Conservation (phyloP, 2,329 filamentous ascomycete species). For the Fusarium transvaalense region DNA sequence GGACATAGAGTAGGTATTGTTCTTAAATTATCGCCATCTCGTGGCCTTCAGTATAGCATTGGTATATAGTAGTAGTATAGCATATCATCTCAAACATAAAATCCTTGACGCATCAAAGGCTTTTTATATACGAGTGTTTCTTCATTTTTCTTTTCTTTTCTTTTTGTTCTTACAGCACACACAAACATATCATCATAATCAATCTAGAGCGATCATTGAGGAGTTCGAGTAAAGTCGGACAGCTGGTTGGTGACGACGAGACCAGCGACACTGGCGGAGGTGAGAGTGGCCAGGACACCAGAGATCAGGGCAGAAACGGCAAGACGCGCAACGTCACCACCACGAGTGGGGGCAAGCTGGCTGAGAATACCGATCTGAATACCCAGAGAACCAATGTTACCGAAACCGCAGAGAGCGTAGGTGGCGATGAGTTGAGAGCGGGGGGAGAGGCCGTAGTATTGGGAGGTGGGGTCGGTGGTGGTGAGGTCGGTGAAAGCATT, state of each 20-base stretch:
- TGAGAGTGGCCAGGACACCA: slow-evolving; percentile 83
- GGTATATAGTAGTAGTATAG: slow-evolving; percentile 28
- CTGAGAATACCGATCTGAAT: slow-evolving; percentile 90
- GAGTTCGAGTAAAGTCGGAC: slow-evolving; percentile 26
- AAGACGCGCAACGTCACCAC: slow-evolving; percentile 80
- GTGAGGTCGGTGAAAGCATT: slow-evolving; percentile 74
- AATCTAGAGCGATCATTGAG: slow-evolving; percentile 2
- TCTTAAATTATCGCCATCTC: slow-evolving; percentile 24
- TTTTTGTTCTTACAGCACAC: slow-evolving; percentile 21
- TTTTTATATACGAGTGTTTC: not conserved
- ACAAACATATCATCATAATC: slow-evolving; percentile 1
- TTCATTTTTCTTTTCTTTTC: not conserved
- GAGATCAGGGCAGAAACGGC: slow-evolving; percentile 82
- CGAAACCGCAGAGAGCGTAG: slow-evolving; percentile 86
- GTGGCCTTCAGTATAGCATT: slow-evolving; percentile 31
- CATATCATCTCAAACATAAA: slow-evolving; percentile 23
- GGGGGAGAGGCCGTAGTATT: slow-evolving; percentile 70
- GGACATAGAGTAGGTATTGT: not conserved
- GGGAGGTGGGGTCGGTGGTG: slow-evolving; percentile 65
- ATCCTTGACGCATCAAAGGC: slow-evolving; percentile 8
- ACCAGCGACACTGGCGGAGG: slow-evolving; percentile 81
- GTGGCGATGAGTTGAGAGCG: slow-evolving; percentile 86
- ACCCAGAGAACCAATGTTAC: slow-evolving; percentile 88
- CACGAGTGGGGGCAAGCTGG: slow-evolving; percentile 80
- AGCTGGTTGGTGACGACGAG: slow-evolving; percentile 73